A percentile compares a stretch with the other conserved stretches of the same genome.
Conservation (phyloP, 257 asterid species). For the Solanum raphanifolium region DNA sequence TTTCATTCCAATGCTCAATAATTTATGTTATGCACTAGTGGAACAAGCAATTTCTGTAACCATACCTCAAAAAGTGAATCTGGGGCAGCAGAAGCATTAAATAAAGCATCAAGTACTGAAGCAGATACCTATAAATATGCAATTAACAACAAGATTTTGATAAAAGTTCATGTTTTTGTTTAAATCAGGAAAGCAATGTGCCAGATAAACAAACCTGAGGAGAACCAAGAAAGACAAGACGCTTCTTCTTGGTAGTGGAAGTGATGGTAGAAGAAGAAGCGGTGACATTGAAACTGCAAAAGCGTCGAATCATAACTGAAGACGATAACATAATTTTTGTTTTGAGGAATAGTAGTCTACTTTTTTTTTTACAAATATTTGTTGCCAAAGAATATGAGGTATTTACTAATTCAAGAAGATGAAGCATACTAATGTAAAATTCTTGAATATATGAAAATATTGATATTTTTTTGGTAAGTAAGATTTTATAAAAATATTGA, state of each 20-base stretch:
- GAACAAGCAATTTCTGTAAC: not conserved
- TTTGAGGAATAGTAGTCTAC: not conserved
- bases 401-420: too few relatives aligned
- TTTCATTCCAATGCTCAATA: not conserved
- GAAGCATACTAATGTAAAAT: not conserved
- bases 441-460: not conserved
- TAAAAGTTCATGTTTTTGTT: not conserved
- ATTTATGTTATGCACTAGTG: not conserved
- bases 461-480: not conserved
- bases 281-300: conserved; percentile 45
- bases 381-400: not conserved
- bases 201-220: conserved; percentile 40
- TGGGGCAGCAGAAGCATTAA: conserved; percentile 58
- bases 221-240: conserved; percentile 70
- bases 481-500: too few relatives aligned
- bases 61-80: conserved; percentile 59
- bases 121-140: conserved; percentile 48
- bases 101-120: conserved; percentile 67
- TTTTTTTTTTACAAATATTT: not conserved
- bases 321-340: conserved; percentile 35
- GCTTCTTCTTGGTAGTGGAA: conserved; percentile 38
- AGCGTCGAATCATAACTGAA: conserved; percentile 64
- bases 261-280: conserved; percentile 16
- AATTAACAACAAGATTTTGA: not conserved
- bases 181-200: not conserved